A percentile compares a stretch with the other conserved stretches of the same genome.
These are phyloP conservation scores for Datisca glomerata DNA, from an alignment of 306 rosid species.

Conservation along the genomic window DNA sequence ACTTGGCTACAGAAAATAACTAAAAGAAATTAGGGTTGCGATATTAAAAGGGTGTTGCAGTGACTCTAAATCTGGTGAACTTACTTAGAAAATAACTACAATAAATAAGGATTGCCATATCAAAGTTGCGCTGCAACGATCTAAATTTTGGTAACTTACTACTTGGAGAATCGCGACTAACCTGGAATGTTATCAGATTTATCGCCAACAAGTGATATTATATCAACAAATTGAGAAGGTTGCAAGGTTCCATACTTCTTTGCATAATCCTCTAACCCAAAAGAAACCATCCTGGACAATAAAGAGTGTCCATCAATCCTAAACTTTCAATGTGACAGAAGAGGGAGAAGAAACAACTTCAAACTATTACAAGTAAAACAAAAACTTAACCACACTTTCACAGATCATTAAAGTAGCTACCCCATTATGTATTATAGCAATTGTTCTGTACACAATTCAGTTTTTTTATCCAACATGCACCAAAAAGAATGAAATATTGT, in stretches of 20 bases:
- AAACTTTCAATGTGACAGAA: slow-evolving; percentile 6
- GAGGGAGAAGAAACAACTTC: too few species aligned
- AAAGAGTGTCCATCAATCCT: slow-evolving; percentile 7
- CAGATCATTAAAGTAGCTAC: neutral
- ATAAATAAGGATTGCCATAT: too few species aligned
- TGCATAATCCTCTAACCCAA: slow-evolving; percentile 86
- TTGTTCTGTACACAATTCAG: neutral
- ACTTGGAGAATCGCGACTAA: slow-evolving; percentile 21
- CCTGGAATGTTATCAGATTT: slow-evolving; percentile 95
- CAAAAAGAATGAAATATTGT: neutral
- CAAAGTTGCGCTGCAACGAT: too few species aligned
- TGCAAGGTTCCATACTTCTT: slow-evolving; percentile 52
- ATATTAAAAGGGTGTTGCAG: neutral
- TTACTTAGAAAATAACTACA: too few species aligned
- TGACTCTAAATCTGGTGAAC: neutral
- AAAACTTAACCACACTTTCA: neutral
- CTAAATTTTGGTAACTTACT: neutral
- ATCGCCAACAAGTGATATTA: slow-evolving; percentile 80
- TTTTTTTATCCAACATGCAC: too few species aligned
- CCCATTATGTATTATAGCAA: neutral
- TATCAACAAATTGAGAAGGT: slow-evolving; percentile 92
- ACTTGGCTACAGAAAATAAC: neutral
- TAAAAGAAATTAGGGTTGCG: neutral
- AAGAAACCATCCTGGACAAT: slow-evolving; percentile 70
- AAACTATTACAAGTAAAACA: too few species aligned